Evolutionary conservation across 2,329 filamentous ascomycete species (phyloP).

Genomic region (Pezicula neosporulosa): DNA sequence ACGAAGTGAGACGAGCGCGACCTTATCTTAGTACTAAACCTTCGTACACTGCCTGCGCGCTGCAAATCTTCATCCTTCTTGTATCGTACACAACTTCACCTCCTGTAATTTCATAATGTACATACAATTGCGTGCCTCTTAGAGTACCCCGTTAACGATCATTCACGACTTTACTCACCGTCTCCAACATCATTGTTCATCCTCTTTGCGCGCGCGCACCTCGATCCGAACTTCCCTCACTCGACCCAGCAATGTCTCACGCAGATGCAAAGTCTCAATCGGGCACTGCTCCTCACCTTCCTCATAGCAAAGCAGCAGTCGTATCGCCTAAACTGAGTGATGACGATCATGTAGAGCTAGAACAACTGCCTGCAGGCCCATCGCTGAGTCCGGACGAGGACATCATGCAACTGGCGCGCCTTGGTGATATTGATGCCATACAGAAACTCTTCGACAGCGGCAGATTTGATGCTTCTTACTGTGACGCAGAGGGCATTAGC

Average conservation of each 20-base stretch:
- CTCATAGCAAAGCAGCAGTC: slow-evolving; percentile 49
- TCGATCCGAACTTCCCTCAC: not conserved
- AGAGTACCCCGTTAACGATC: too few species aligned
- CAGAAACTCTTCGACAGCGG: slow-evolving; percentile 84
- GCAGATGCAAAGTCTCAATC: slow-evolving; percentile 14
- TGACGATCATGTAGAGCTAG: slow-evolving; percentile 30
- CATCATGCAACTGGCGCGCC: slow-evolving; percentile 90
- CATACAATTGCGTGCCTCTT: too few species aligned
- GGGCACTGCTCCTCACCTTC: slow-evolving; percentile 42
- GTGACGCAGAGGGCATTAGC: slow-evolving; percentile 90
- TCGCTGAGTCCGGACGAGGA: slow-evolving; percentile 56
- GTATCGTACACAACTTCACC: too few species aligned
- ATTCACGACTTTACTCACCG: not conserved
- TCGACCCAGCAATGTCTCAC: slow-evolving; percentile 17
- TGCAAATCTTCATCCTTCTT: not conserved
- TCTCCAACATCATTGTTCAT: not conserved
- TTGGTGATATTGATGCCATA: slow-evolving; percentile 83
- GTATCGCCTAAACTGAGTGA: slow-evolving; percentile 52
- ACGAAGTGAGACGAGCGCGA: too few species aligned
- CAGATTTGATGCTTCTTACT: slow-evolving; percentile 77
- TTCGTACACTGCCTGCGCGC: not conserved
- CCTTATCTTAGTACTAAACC: not conserved
- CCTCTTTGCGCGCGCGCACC: not conserved
- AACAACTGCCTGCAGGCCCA: slow-evolving; percentile 23
- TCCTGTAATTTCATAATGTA: too few species aligned